Percentiles rank a stretch among this genome's conserved stretches.
These are phyloP conservation scores for Samsoniella hepiali DNA, from an alignment of 2,329 filamentous ascomycete species.

Conservation along the genomic window DNA sequence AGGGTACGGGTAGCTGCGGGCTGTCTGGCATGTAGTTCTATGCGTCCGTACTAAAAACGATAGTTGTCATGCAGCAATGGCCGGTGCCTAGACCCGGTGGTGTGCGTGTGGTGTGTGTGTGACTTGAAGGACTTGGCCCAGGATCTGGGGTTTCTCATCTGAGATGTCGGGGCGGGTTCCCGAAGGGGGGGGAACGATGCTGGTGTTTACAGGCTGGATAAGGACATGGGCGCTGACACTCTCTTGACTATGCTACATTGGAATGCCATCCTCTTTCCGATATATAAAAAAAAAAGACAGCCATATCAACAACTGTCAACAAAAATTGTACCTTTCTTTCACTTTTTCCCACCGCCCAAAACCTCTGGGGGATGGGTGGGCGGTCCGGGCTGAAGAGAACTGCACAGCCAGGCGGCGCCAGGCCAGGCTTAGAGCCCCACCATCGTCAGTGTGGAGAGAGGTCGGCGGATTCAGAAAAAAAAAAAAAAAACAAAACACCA, in stretches of 20 bases:
- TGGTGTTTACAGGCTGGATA: neutral
- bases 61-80: conserved; percentile 1
- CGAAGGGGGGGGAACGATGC: neutral
- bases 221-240: too few relatives aligned
- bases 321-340: too few relatives aligned
- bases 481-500: conserved; percentile 14
- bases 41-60: neutral
- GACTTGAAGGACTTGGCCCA: neutral
- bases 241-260: too few relatives aligned
- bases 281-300: too few relatives aligned
- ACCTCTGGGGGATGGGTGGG: too few relatives aligned
- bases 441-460: conserved; percentile 17
- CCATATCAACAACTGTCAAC: too few relatives aligned
- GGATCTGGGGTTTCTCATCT: conserved; percentile 13
- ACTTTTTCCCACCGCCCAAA: too few relatives aligned
- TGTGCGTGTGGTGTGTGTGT: neutral
- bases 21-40: neutral
- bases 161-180: conserved; percentile 8
- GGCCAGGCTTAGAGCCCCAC: neutral
- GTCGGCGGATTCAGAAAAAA: neutral
- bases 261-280: too few relatives aligned
- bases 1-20: conserved; percentile 16
- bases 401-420: neutral
- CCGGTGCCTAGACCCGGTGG: neutral
- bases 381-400: neutral